A percentile compares a stretch with the other conserved stretches of the same genome.
Conservation (phyloP, 177 flowering plant genomes). For the Vitis hybrid region DNA sequence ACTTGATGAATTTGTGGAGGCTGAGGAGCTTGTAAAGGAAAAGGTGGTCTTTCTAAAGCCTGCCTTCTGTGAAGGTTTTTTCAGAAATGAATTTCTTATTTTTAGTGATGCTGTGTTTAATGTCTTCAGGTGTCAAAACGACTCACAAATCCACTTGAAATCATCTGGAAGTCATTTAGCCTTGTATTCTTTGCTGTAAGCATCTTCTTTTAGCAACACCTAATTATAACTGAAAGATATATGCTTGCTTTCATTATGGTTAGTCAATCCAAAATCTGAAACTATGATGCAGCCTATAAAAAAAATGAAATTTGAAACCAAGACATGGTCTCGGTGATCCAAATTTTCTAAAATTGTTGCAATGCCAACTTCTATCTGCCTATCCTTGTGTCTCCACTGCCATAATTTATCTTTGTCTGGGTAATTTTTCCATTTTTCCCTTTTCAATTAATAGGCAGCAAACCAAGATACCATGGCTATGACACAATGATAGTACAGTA, state of each 20-base stretch:
- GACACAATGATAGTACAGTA: not conserved
- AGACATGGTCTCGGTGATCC: no score
- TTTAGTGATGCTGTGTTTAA: conserved; percentile 2
- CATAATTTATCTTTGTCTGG: no score
- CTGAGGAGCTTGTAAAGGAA: conserved; percentile 97
- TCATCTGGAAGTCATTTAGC: conserved; percentile 94
- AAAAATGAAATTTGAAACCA: no score
- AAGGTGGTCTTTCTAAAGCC: conserved; percentile 43
- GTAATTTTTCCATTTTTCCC: no score
- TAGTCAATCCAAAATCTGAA: no score
- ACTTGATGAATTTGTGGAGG: conserved; percentile 87
- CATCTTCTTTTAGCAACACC: conserved; percentile 12
- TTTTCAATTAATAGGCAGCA: no score
- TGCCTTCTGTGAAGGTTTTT: not conserved
- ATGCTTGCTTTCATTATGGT: not conserved
- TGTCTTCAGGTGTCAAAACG: conserved; percentile 62
- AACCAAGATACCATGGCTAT: no score
- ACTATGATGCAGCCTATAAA: no score
- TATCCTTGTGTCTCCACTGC: no score
- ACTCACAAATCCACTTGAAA: conserved; percentile 82
- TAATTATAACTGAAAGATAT: not conserved
- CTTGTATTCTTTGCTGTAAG: conserved; percentile 95
- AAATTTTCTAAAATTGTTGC: no score
- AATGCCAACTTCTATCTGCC: no score
- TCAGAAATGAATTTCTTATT: not conserved